Percentiles rank a stretch among this genome's conserved stretches.
These are phyloP conservation scores for Acanthamoeba quina DNA, from an alignment of 208 protist species.

Conservation along the genomic window DNA sequence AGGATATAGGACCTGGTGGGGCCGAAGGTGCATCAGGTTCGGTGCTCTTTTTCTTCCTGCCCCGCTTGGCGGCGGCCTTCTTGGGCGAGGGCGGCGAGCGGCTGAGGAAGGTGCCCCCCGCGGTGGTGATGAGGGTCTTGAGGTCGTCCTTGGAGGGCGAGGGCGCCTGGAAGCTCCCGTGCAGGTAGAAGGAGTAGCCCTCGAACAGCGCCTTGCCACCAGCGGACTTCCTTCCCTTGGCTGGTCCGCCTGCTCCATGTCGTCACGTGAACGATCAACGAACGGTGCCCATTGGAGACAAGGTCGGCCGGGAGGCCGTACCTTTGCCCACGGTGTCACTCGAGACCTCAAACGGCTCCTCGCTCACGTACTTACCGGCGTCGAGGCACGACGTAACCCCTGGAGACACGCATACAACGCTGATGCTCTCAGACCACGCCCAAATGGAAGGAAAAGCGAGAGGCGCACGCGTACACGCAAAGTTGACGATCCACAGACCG, in stretches of 20 bases:
- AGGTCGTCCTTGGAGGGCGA: neutral
- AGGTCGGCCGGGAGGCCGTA: neutral
- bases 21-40: neutral
- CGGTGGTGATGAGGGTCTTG: neutral
- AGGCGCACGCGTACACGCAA: neutral
- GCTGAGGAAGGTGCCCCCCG: neutral
- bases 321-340: conserved; percentile 21
- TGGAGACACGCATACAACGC: neutral
- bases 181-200: conserved; percentile 1
- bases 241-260: neutral
- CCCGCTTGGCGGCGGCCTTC: neutral
- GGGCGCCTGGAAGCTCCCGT: neutral
- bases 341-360: conserved; percentile 26
- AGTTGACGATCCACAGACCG: conserved; percentile 32
- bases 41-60: neutral
- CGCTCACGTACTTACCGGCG: neutral
- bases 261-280: neutral
- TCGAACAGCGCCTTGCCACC: neutral
- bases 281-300: no score
- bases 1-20: no score
- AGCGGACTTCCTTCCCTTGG: neutral
- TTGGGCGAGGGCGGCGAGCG: neutral
- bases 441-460: no score
- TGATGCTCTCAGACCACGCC: no score
- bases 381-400: neutral